Base-by-base conservation (phyloP, 768 basidiomycete species). In the Flagelloscypha sp. region DNA sequence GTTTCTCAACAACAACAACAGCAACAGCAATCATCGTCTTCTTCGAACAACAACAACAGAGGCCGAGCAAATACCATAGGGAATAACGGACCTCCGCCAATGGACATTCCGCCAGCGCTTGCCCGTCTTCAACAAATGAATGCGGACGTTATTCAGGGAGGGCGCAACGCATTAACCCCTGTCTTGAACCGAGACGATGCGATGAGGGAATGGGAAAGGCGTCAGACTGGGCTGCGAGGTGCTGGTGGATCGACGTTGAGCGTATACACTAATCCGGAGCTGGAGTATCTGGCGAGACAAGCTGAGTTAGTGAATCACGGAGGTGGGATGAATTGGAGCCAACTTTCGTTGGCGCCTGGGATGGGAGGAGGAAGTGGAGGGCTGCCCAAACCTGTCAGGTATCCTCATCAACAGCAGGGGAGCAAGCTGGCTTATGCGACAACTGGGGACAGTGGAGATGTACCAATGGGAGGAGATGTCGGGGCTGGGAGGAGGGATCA, bases 31-130 rank as follows among this genome's bases (percentile, higher is more conserved):
- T 55, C 37, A 42, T 45, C 30, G 56, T 54, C 5, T 43, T 46
- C 4, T 43, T 45, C 6, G n/a, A n/a, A n/a, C 29, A 50, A 48
- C 19, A 70, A 66, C 45, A 58, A 79, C 16, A 74, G 90, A 10
- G 77, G 74, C 8, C 73, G 94, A 24, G 85, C 92, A 6, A 94
- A 92, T 57, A 97, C 94, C 21, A 85, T 94, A 61, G 88, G 89
- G 54, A 74, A 71, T 49, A 84, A 87, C 76, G 90, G 95, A 48
- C 77, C 98, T n/a, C 95, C 95, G 19, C 88, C 94, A 15, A 84
- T 87, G 76, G 90, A 95, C 48, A 77, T 99, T n/a, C 95, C 95
- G 19, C 88, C 94, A 15, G 93, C 94, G 25, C 67, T 99, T 17
- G 90, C 89, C 16, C 73, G 88, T 22, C 59, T 93, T 43, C 83